Percentiles rank a stretch among this genome's conserved stretches.
phyloP scores from a whole-genome alignment of 73 alveolate species.

The Durusdinium trenchii region DNA sequence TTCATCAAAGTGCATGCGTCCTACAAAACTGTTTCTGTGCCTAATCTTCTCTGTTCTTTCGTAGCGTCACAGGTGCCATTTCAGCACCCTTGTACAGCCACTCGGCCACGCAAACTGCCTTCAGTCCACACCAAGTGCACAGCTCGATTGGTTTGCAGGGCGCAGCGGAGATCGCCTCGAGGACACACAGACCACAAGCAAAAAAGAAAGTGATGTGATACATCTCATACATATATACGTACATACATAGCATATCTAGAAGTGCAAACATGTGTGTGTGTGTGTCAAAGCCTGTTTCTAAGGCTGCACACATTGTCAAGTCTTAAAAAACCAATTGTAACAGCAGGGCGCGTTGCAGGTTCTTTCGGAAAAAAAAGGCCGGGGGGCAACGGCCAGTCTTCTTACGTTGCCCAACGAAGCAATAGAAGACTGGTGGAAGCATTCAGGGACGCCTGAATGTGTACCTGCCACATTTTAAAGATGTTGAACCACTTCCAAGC shows the following conservation, averaged over 20 bases:
- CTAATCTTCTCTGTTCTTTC: background rate
- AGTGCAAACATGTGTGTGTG: too few species aligned
- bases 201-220: background rate
- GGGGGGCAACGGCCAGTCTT: too few species aligned
- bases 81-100: background rate
- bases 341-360: background rate
- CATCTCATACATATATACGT: background rate
- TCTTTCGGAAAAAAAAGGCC: too few species aligned
- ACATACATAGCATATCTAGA: background rate
- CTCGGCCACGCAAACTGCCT: background rate
- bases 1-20: background rate
- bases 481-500: too few species aligned
- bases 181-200: background rate
- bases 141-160: conserved; percentile 38
- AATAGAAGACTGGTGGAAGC: too few species aligned
- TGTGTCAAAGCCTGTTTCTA: too few species aligned
- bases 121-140: background rate
- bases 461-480: too few species aligned
- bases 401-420: too few species aligned
- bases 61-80: background rate
- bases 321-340: background rate
- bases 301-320: background rate
- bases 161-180: conserved; percentile 44
- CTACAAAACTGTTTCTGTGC: background rate
- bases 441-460: too few species aligned